Percentiles rank a stretch among this genome's conserved stretches.
These are phyloP conservation scores for Salix suchowensis DNA, from an alignment of 345 rosid species.

Conservation along the genomic window DNA sequence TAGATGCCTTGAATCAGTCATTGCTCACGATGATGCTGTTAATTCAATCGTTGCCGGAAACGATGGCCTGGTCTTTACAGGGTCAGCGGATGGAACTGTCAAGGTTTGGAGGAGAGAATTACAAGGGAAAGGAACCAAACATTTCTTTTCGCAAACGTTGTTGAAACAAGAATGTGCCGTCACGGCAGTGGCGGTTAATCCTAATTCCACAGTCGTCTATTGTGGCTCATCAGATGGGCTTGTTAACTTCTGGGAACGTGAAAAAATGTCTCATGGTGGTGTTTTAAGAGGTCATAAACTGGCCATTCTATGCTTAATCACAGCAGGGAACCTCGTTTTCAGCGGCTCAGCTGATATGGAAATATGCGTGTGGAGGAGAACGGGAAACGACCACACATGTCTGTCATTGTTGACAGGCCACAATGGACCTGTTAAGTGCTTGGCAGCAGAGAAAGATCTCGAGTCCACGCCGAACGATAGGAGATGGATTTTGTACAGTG, in stretches of 20 bases:
- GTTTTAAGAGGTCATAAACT: constrained; percentile 70
- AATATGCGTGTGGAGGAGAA: constrained; percentile 75
- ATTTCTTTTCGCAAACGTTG: constrained; percentile 68
- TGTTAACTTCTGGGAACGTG: constrained; percentile 71
- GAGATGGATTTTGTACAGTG: constrained; percentile 83
- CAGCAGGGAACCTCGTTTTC: constrained; percentile 65
- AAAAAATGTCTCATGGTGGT: constrained; percentile 55
- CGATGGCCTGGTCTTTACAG: constrained; percentile 78
- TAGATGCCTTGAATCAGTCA: constrained; percentile 67
- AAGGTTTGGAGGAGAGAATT: constrained; percentile 88
- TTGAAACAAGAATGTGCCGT: constrained; percentile 82
- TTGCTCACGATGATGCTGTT: constrained; percentile 78
- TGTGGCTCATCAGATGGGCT: constrained; percentile 89
- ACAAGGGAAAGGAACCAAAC: constrained; percentile 82
- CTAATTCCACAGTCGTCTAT: constrained; percentile 50
- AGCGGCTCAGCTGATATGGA: constrained; percentile 88
- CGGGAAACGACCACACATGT: constrained; percentile 47
- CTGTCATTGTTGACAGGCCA: constrained; percentile 68
- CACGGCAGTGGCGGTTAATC: constrained; percentile 59
- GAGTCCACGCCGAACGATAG: constrained; percentile 40
- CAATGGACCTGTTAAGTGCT: constrained; percentile 81
- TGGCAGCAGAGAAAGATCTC: constrained; percentile 63
- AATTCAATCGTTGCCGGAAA: constrained; percentile 66
- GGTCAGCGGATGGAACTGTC: constrained; percentile 80
- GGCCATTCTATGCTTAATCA: constrained; percentile 61